A percentile compares a stretch with the other conserved stretches of the same genome.
These are phyloP conservation scores for Polyporus tsugae DNA, from an alignment of 1,284 basidiomycete species.

Conservation along the genomic window DNA sequence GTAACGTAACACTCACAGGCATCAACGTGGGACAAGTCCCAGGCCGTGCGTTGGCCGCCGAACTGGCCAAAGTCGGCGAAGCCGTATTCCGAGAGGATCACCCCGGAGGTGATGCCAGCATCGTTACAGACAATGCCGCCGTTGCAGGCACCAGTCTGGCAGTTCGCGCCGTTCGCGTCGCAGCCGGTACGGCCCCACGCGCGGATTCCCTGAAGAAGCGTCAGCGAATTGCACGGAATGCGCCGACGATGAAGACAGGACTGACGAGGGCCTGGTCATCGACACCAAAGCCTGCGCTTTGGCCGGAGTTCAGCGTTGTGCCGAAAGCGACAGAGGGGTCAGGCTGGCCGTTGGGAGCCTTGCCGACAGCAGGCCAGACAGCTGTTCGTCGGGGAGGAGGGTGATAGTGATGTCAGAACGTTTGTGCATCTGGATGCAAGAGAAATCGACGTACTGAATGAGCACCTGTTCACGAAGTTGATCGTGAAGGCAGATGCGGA, in stretches of 20 bases:
- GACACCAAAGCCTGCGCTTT: constrained; percentile 7
- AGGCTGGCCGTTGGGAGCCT: constrained; percentile 9
- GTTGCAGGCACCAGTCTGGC: constrained; percentile 7
- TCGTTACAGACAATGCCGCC: constrained; percentile 9
- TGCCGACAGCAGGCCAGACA: constrained; percentile 5
- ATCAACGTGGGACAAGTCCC: constrained; percentile 6
- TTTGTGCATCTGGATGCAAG: too few relatives aligned
- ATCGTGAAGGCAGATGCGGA: constrained; percentile 6
- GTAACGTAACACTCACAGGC: constrained; percentile 4
- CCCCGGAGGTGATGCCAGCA: constrained; percentile 7
- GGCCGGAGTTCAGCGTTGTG: background rate
- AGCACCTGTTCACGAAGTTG: constrained; percentile 7
- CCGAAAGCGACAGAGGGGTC: constrained; percentile 4
- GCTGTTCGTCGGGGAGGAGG: background rate
- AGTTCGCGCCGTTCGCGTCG: constrained; percentile 7
- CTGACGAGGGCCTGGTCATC: background rate
- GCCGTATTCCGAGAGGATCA: constrained; percentile 6
- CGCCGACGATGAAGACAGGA: background rate
- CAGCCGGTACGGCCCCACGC: constrained; percentile 11
- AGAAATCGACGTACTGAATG: background rate
- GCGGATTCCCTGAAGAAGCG: background rate
- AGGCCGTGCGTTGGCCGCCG: constrained; percentile 4
- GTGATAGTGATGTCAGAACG: background rate
- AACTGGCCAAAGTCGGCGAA: constrained; percentile 3
- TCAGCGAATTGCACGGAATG: background rate